Conservation (phyloP, 2,329 filamentous ascomycete species). For the Chaetomium olivaceum region DNA sequence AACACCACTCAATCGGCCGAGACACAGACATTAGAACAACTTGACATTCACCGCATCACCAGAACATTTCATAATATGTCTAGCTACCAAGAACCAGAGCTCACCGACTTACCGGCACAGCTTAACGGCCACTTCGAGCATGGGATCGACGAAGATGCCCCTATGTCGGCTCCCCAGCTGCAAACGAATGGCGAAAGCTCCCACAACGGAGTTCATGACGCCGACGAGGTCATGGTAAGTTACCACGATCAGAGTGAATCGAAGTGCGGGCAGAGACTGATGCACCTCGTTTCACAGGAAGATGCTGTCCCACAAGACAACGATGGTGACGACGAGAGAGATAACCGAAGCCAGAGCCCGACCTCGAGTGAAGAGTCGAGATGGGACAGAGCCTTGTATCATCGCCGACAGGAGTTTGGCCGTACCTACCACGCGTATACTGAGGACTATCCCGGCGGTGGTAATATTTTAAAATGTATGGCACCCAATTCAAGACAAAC, state of each 20-base stretch:
- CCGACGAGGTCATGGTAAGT: background rate
- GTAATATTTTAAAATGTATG: background rate
- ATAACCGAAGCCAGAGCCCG: no score
- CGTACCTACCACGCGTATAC: conserved; percentile 8
- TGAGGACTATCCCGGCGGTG: background rate
- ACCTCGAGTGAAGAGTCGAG: no score
- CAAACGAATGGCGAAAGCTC: background rate
- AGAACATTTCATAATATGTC: background rate
- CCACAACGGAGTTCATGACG: background rate
- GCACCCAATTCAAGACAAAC: background rate
- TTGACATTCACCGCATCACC: background rate
- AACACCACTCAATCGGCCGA: background rate
- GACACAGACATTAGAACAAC: background rate
- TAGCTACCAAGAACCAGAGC: background rate
- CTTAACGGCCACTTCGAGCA: background rate
- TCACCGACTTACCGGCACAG: background rate
- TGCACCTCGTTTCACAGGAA: background rate
- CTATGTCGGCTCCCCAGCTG: background rate
- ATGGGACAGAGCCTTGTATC: background rate
- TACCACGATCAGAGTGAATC: background rate
- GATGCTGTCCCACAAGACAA: no score
- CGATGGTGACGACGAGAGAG: background rate
- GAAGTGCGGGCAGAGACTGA: background rate
- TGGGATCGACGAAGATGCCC: no score
- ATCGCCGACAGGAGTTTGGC: background rate